These are phyloP conservation scores for Metschnikowia gelsemii DNA, from an alignment of 805 yeast genomes.

Conservation along the genomic window DNA sequence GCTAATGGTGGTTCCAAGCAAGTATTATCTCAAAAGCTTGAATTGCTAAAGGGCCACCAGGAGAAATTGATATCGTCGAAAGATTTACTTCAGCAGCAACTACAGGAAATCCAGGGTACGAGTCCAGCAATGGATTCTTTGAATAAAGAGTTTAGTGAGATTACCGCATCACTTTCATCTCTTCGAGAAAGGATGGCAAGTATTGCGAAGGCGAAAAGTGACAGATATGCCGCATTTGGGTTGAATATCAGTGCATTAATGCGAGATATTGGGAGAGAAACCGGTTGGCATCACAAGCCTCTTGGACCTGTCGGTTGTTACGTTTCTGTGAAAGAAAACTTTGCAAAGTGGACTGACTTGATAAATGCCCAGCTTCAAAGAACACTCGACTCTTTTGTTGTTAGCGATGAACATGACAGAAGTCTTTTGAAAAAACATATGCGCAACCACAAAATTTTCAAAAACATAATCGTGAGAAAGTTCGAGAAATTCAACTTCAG, in stretches of 20 bases:
- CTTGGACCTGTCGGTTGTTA: slow-evolving; percentile 78
- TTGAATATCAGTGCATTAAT: slow-evolving; percentile 41
- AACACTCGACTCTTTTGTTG: slow-evolving; percentile 63
- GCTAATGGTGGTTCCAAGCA: slow-evolving; percentile 47
- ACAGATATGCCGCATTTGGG: slow-evolving; percentile 54
- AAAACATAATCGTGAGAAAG: slow-evolving; percentile 49
- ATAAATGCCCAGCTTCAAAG: slow-evolving; percentile 55
- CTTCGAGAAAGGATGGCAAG: slow-evolving; percentile 11
- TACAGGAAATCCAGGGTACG: slow-evolving; percentile 2
- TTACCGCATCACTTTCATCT: slow-evolving; percentile 1
- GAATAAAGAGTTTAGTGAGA: slow-evolving; percentile 14
- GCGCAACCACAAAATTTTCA: slow-evolving; percentile 30
- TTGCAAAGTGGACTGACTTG: slow-evolving; percentile 55
- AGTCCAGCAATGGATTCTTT: slow-evolving; percentile 15
- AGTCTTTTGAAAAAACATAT: slow-evolving; percentile 32
- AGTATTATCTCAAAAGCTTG: slow-evolving; percentile 23
- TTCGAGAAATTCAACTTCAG: slow-evolving; percentile 59
- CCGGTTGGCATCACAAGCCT: slow-evolving; percentile 47
- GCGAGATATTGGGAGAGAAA: slow-evolving; percentile 31
- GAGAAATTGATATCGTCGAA: slow-evolving; percentile 8
- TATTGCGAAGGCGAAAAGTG: slow-evolving; percentile 20
- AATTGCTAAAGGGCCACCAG: slow-evolving; percentile 12
- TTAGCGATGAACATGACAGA: slow-evolving; percentile 61
- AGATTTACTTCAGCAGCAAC: slow-evolving; percentile 13
- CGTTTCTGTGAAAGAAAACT: slow-evolving; percentile 55